A percentile compares a stretch with the other conserved stretches of the same genome.
These are phyloP conservation scores for Nothopassalora personata DNA, from an alignment of 2,329 filamentous ascomycete species.

Conservation along the genomic window DNA sequence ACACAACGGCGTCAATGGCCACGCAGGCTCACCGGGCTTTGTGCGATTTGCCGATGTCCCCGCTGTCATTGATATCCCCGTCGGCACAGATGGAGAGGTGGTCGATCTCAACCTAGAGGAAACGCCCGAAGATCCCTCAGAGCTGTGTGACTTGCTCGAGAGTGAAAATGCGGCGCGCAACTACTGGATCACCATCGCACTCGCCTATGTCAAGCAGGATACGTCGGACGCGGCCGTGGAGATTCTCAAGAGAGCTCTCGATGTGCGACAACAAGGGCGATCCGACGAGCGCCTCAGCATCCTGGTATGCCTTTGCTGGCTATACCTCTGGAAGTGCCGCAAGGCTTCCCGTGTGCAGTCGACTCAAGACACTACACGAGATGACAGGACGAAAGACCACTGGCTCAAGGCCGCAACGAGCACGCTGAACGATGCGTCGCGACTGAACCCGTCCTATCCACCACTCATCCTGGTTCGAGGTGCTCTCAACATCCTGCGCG, in stretches of 20 bases:
- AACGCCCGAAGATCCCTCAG: constrained; percentile 82
- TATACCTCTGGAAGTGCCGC: constrained; percentile 83
- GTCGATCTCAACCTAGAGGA: constrained; percentile 93
- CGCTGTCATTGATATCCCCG: constrained; percentile 59
- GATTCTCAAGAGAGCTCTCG: constrained; percentile 66
- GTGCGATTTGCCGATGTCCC: constrained; percentile 58
- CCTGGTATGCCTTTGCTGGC: constrained; percentile 80
- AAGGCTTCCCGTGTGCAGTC: constrained; percentile 65
- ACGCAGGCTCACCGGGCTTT: constrained; percentile 33
- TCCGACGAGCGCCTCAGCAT: constrained; percentile 81
- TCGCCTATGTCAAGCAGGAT: constrained; percentile 93
- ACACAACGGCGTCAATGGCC: constrained; percentile 47
- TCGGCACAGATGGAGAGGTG: constrained; percentile 59
- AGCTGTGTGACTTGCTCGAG: constrained; percentile 90
- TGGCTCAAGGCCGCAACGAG: constrained; percentile 87
- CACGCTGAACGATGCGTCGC: constrained; percentile 89
- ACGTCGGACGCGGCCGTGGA: constrained; percentile 80
- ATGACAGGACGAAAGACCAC: constrained; percentile 85
- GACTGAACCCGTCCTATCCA: constrained; percentile 86
- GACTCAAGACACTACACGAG: constrained; percentile 54
- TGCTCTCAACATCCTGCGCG: constrained; percentile 79
- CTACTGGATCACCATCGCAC: constrained; percentile 96
- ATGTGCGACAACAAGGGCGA: constrained; percentile 58
- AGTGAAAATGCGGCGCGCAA: constrained; percentile 86
- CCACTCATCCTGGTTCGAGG: constrained; percentile 88